These are phyloP conservation scores for Dactylellina drechsleri DNA, from an alignment of 2,329 filamentous ascomycete genomes.

Conservation along the genomic window DNA sequence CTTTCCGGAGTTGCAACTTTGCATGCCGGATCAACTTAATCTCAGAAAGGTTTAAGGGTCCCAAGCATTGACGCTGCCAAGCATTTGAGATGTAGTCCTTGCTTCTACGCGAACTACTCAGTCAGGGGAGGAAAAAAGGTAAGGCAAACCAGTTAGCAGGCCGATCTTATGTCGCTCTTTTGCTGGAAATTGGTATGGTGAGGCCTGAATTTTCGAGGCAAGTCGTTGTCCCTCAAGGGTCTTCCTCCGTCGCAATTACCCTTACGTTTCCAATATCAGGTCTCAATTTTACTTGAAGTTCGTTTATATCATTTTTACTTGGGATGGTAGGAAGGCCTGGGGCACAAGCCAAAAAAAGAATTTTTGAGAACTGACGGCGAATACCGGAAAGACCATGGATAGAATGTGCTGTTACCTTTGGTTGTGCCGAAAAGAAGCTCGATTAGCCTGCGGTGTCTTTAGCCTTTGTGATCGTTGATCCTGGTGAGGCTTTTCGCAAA, in stretches of 20 bases:
- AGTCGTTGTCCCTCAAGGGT: neutral
- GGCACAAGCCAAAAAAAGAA: conserved; percentile 18
- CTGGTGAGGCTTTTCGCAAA: conserved; percentile 11
- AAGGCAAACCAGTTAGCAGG: conserved; percentile 15
- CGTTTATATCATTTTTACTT: neutral
- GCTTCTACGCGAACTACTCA: conserved; percentile 17
- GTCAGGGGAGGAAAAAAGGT: conserved; percentile 12
- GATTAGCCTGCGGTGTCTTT: conserved; percentile 47
- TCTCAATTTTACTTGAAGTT: conserved; percentile 1
- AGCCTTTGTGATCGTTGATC: neutral
- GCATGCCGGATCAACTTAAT: conserved; percentile 3
- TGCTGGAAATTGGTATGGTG: conserved; percentile 37
- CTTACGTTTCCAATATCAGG: neutral
- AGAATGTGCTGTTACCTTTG: conserved; percentile 27
- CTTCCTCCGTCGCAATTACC: conserved; percentile 12
- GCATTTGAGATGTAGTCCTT: conserved; percentile 16
- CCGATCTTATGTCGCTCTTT: conserved; percentile 53
- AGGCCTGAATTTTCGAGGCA: conserved; percentile 27
- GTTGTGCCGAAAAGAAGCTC: conserved; percentile 29
- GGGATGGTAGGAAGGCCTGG: conserved; percentile 37
- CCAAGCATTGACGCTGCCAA: neutral
- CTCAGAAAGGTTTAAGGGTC: conserved; percentile 2
- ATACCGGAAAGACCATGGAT: conserved; percentile 18
- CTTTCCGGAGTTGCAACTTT: neutral
- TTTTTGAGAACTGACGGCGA: conserved; percentile 5